Evolutionary conservation across 371 early-diverging fungal species (phyloP).

Genomic region (Coemansia sp.): DNA sequence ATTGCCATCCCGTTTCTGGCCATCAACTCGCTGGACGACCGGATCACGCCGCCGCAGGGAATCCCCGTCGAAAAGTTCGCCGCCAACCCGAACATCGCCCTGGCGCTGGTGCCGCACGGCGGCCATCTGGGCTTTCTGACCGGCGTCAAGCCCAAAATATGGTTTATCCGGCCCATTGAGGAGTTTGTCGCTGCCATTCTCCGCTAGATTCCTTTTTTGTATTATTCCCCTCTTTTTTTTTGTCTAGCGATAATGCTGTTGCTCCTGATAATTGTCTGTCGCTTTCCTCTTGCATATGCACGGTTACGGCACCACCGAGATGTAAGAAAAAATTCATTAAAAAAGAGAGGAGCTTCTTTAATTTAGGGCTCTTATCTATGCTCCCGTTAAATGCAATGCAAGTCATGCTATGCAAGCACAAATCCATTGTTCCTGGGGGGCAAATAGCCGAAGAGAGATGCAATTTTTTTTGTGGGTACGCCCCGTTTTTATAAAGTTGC

Average conservation of each 20-base stretch:
- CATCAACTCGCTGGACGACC: constrained; percentile 88
- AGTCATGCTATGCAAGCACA: no score
- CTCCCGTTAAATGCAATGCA: no score
- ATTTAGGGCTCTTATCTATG: no score
- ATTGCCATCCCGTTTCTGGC: constrained; percentile 78
- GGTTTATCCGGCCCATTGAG: constrained; percentile 65
- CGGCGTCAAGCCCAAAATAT: constrained; percentile 59
- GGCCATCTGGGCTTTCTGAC: constrained; percentile 96
- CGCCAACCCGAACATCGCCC: constrained; percentile 76
- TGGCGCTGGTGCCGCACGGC: constrained; percentile 83
- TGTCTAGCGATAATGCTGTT: neutral
- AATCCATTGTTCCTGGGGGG: no score
- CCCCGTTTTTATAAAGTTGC: no score
- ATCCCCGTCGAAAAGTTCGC: constrained; percentile 70
- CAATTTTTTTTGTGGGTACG: no score
- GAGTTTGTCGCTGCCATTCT: constrained; percentile 58
- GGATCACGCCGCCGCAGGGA: constrained; percentile 69
- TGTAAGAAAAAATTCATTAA: no score
- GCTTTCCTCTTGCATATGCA: no score
- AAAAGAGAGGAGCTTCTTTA: no score
- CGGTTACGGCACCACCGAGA: no score
- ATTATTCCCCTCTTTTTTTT: neutral
- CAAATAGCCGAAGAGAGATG: no score
- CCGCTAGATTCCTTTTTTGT: constrained; percentile 1
- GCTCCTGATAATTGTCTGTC: no score